Conservation (phyloP, 768 basidiomycete species). For the Cubamyces lactineus region DNA sequence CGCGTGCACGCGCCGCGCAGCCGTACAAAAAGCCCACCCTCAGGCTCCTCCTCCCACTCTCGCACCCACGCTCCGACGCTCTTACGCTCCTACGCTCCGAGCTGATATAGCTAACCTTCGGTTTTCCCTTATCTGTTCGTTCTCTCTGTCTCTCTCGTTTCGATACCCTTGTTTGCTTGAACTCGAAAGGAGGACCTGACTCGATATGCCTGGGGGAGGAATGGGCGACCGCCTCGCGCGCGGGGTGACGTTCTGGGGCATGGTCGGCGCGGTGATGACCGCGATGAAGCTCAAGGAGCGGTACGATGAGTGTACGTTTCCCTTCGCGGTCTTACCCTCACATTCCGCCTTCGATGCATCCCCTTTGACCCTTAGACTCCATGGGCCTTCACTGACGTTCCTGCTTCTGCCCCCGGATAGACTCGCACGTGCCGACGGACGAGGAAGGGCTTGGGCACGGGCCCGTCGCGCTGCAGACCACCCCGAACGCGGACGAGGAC, state of each 20-base stretch:
- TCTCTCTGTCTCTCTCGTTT: not conserved
- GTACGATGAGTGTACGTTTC: slow-evolving; percentile 48
- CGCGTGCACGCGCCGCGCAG: not conserved
- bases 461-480: slow-evolving; percentile 31
- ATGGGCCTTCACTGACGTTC: too few species aligned
- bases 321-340: too few species aligned
- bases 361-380: not conserved
- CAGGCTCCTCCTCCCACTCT: too few species aligned
- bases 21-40: slow-evolving; percentile 1
- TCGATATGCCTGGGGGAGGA: slow-evolving; percentile 14
- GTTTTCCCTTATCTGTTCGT: slow-evolving; percentile 13
- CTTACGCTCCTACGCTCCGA: not conserved
- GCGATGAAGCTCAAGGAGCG: slow-evolving; percentile 52
- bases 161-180: not conserved
- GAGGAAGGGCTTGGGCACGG: slow-evolving; percentile 38
- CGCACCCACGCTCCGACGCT: too few species aligned
- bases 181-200: too few species aligned
- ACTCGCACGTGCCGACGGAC: slow-evolving; percentile 46
- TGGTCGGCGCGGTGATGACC: slow-evolving; percentile 49
- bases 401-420: too few species aligned
- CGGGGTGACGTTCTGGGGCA: slow-evolving; percentile 41
- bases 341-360: too few species aligned
- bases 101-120: not conserved
- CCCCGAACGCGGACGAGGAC: slow-evolving; percentile 28
- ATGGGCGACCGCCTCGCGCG: slow-evolving; percentile 14